Base-by-base conservation (phyloP, 2,329 filamentous ascomycete species). In the Rugonectria rugulosa region DNA sequence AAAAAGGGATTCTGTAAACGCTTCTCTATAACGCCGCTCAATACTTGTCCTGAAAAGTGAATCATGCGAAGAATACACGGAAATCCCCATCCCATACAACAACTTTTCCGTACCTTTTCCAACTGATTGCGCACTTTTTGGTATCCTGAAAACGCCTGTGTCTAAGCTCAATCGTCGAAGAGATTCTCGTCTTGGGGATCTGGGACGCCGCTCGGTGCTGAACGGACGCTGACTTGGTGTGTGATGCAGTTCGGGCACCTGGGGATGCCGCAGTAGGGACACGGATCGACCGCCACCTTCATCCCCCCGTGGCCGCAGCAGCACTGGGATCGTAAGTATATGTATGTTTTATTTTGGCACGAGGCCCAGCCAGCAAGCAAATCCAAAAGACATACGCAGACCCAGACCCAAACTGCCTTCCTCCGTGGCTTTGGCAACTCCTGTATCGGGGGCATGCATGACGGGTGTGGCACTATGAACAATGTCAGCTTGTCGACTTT, bases 191-290 rank as follows among this genome's bases (percentile, higher is more conserved):
- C 29, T 29, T 53, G 24, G 21, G 42, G 29, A 19, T 45, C 11
- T 2, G 46, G 34, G 23, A 32, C 3, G 2, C 23, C 38, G 17
- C 42, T n/a, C n/a, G n/a, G 8, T 5, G 32, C n/a, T 15, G 31
- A 23, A 11, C 60, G 58, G 4, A 41, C 44, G 3, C 51, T 42
- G 12, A 60, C 53, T 19, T 53, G 14, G 5, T 56, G 54, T 2
- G 62, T 64, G 9, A 44, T 51, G 46, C 62, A 64, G n/a, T 61
- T 57, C 0, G 61, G 56, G 2, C 62, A 64, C 0, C 61, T 53
- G 8, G 54, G 49, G 2, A 45, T 32, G 8, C 53, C 56, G 4
- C 57, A 64, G 2, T 53, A 40, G 3, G 62, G 59, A 9, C 62
- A 65, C 0, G 62, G 57, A 6, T 64, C 62, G 1, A 64, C 53